phyloP scores from a whole-genome alignment of 2,329 filamentous ascomycete genomes.

The Westerdykella aurantiaca region DNA sequence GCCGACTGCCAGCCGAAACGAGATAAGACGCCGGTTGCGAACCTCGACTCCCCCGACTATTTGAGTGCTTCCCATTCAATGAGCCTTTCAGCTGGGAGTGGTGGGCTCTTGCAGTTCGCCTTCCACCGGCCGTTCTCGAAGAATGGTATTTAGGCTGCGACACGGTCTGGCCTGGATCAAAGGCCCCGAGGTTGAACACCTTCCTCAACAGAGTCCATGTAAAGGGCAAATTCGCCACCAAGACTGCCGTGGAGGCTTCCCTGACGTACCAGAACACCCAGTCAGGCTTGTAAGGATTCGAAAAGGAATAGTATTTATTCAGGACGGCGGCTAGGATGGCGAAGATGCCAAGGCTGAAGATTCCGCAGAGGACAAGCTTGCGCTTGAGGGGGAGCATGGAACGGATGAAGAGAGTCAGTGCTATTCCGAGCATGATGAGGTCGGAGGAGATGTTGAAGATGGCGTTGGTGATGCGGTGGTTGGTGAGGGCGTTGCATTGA shows the following conservation, averaged over 20 bases:
- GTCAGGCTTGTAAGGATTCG: constrained; percentile 15
- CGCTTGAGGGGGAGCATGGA: constrained; percentile 40
- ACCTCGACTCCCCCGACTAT: neutral
- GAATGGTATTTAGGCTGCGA: constrained; percentile 23
- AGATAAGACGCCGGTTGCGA: neutral
- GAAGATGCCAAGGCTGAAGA: constrained; percentile 51
- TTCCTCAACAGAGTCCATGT: constrained; percentile 49
- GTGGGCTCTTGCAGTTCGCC: constrained; percentile 14
- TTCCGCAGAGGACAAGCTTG: constrained; percentile 51
- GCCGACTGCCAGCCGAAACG: neutral
- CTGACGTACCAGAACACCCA: constrained; percentile 33
- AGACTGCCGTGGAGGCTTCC: constrained; percentile 25
- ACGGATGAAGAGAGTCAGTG: constrained; percentile 42
- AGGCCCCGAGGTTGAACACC: constrained; percentile 39
- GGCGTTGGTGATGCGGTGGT: constrained; percentile 38
- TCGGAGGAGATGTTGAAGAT: constrained; percentile 44
- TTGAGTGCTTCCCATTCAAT: no score
- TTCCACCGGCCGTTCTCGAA: constrained; percentile 19
- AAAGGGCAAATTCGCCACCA: constrained; percentile 49
- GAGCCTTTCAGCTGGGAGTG: constrained; percentile 4
- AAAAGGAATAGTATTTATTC: constrained; percentile 43
- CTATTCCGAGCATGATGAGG: constrained; percentile 42
- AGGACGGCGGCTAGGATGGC: constrained; percentile 45
- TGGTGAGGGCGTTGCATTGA: constrained; percentile 29
- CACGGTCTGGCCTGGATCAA: constrained; percentile 13